Evolutionary conservation across 179 eudicot genomes (phyloP), one percentile per base, ranked within the genome.

Genomic region (Actinidia arguta): DNA sequence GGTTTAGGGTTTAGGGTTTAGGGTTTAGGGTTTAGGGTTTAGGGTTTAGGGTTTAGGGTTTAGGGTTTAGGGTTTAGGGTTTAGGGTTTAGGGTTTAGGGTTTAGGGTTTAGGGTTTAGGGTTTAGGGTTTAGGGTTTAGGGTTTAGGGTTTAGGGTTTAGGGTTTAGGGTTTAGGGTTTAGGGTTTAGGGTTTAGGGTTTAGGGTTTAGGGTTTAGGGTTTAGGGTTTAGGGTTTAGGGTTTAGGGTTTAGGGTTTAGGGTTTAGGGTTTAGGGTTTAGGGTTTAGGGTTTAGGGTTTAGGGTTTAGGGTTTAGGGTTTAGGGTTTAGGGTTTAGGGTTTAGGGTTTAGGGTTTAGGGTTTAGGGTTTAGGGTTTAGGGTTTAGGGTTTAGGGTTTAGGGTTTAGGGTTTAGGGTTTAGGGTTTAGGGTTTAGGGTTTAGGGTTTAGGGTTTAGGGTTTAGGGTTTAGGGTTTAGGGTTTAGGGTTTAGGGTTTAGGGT

Each of bases 1-100:
- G 67, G 67, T 62, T 62, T 62, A 62, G 67, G 67, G 67, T 62
- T 62, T 62, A 62, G 67, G 67, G 67, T 62, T 62, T 62, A 62
- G 67, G 67, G 61, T 56, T n/a, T n/a, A n/a, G 4, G 24, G 24
- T 63, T 8, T 25, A 63, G 27, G 2, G 13, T 27, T 64, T 64
- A 64, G 42, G 42, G 70, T 27, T 64, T 64, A 25, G n/a, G n/a
- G 46, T 59, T 59, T 59, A 59, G 64, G 64, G 64, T 59, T 59
- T 59, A 59, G 64, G 64, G 64, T 59, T 59, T 59, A 59, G 39
- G 68, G 64, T 1, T 64, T 64, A 1, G 42, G 70, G 18, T 25
- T 64, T 27, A 10, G 42, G 70, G 70, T 18, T 59, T n/a, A 17
- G 24, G 64, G 27, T 17, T n/a, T 6, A 3, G 9, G 58, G 58